Conservation (phyloP, 73 alveolate species). For the Paramecium biaurelia region DNA sequence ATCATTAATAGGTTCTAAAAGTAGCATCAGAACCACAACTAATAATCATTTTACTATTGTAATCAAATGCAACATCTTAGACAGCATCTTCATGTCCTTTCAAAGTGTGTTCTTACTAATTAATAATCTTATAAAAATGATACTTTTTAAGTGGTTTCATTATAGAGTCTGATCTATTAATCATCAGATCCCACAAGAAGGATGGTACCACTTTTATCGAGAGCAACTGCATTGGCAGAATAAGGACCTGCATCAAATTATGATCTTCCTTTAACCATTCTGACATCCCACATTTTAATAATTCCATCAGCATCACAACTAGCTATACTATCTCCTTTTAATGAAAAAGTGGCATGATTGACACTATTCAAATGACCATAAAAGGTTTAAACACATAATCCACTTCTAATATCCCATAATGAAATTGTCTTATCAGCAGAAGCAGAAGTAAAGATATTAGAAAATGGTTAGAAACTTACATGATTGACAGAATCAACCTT, state of each 20-base stretch:
- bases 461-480: conserved; percentile 93
- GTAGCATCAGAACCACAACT: conserved; percentile 98
- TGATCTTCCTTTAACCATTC: conserved; percentile 97
- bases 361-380: conserved; percentile 99
- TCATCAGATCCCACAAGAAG: conserved; percentile 92
- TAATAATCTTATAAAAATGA: not conserved
- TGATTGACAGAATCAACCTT: conserved; percentile 97
- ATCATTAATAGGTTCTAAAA: conserved; percentile 97
- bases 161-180: conserved; percentile 79
- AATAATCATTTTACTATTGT: conserved; percentile 84
- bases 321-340: conserved; percentile 94
- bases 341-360: conserved; percentile 90
- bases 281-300: conserved; percentile 99
- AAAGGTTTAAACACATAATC: conserved; percentile 97
- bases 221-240: conserved; percentile 93
- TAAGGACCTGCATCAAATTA: conserved; percentile 95
- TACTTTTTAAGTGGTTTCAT: conserved; percentile 71
- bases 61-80: conserved; percentile 95
- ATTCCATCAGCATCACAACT: conserved; percentile 99
- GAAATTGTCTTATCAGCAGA: conserved; percentile 99
- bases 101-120: conserved; percentile 72
- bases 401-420: conserved; percentile 98
- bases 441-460: conserved; percentile 95
- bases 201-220: conserved; percentile 93
- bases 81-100: conserved; percentile 98